Evolutionary conservation across 176 grass and related monocot species (phyloP).

Genomic region (Melocanna baccifera): DNA sequence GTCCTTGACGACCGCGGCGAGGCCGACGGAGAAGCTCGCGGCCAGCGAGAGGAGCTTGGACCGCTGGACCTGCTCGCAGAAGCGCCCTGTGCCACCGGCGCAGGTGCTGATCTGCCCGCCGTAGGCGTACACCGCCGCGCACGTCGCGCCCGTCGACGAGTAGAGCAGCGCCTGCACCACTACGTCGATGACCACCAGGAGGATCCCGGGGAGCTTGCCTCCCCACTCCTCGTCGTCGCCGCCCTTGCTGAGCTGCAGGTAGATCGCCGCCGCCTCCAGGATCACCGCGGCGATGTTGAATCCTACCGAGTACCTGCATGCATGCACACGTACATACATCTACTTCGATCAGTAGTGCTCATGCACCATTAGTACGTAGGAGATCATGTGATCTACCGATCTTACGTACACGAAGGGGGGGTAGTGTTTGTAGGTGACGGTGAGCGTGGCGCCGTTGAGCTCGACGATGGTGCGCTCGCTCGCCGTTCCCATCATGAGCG

Average conservation of each 20-base stretch:
- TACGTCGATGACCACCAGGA: not conserved
- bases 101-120: conserved; percentile 3
- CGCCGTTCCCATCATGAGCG: conserved; percentile 16
- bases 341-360: not conserved
- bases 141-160: not conserved
- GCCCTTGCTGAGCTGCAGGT: not conserved
- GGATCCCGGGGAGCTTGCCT: not conserved
- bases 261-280: conserved; percentile 17
- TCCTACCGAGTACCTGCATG: not conserved
- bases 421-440: conserved; percentile 21
- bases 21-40: not conserved
- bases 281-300: conserved; percentile 20
- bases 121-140: not conserved
- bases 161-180: conserved; percentile 15
- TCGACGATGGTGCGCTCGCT: not conserved
- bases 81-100: not conserved
- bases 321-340: not conserved
- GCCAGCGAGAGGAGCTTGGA: conserved; percentile 7
- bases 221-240: not conserved
- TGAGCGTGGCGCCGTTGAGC: not conserved
- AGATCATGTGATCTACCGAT: not conserved
- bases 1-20: not conserved
- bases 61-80: not conserved
- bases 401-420: conserved; percentile 11
- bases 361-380: not conserved